These are phyloP conservation scores for Lipomyces anomalus DNA, from an alignment of 805 yeast species.

Conservation along the genomic window DNA sequence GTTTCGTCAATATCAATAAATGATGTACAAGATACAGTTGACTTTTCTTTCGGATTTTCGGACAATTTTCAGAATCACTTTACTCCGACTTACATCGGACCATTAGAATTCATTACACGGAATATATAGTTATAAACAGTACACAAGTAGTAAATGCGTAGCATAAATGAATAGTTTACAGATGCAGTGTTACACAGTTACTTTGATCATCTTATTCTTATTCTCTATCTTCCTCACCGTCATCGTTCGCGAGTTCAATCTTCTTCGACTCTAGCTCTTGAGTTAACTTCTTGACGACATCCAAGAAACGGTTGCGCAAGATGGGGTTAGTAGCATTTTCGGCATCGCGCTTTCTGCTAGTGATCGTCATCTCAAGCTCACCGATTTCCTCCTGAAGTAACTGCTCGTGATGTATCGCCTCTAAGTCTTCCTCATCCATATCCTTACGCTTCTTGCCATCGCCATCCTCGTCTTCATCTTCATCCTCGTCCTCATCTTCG, in stretches of 20 bases:
- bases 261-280: slow-evolving; percentile 77
- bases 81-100: no score
- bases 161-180: no score
- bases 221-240: slow-evolving; percentile 6
- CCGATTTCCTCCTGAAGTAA: slow-evolving; percentile 76
- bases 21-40: no score
- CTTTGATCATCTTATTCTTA: no score
- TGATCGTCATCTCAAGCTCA: slow-evolving; percentile 74
- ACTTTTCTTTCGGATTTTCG: no score
- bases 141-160: no score
- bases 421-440: slow-evolving; percentile 49
- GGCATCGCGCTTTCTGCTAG: slow-evolving; percentile 65
- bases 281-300: slow-evolving; percentile 69
- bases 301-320: slow-evolving; percentile 78
- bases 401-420: slow-evolving; percentile 57
- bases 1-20: no score
- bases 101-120: no score
- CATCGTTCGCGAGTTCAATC: slow-evolving; percentile 47
- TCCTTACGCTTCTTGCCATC: slow-evolving; percentile 48
- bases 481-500: slow-evolving; percentile 47
- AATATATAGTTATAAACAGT: no score
- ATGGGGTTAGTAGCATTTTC: slow-evolving; percentile 73
- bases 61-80: no score
- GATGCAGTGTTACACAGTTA: no score
- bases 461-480: slow-evolving; percentile 51